Base-by-base conservation (phyloP, 805 yeast genomes). In the Suhomyces canberraensis region DNA sequence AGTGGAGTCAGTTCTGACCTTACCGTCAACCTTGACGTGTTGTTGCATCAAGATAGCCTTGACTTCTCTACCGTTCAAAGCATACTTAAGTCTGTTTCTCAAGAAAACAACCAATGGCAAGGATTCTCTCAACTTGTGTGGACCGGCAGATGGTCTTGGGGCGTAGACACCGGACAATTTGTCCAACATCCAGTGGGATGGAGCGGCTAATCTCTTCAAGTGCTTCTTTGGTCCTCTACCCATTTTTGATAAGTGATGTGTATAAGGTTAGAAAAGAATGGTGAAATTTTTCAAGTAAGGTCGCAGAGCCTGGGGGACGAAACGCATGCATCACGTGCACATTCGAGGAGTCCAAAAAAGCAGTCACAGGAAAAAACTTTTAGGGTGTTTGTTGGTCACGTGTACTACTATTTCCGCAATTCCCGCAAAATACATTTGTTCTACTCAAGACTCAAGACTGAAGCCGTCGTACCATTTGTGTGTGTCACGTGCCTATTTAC, bases 221-320 rank as follows among this genome's bases (percentile, higher is more conserved):
- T 56, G 61, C 56, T 58, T 58, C 56, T 56, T 58, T 44, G 85
- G 85, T 73, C 86, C 86, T 79, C 86, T 79, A 67, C 77, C 85
- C 86, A 79, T 79, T 66, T 79, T 31, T 31, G 21, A 22, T 28
- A 32, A 22, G 35, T 32, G 11, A 14, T 14, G 16, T 22, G 29
- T 15, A 25, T 24, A 32, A 24, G 24, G 24, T 28, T 14, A 24
- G 9, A 8, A 24, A 8, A 8, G 7, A 13, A 5, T 24, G 26
- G 11, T 24, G 26, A 24, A 24, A 24, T 24, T 24, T 24, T 24
- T 24, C 26, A 24, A n/a, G 13, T 8, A n/a, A 8, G 26, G 13
- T 9, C 13, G 11, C 13, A 8, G 26, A 24, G 11, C 14, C 14
- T 24, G 9, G 9, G 14, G 26, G 26, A 8, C 26, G 11, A 20